These are phyloP conservation scores for Agrocybe praecox DNA, from an alignment of 768 basidiomycete species.

Conservation along the genomic window DNA sequence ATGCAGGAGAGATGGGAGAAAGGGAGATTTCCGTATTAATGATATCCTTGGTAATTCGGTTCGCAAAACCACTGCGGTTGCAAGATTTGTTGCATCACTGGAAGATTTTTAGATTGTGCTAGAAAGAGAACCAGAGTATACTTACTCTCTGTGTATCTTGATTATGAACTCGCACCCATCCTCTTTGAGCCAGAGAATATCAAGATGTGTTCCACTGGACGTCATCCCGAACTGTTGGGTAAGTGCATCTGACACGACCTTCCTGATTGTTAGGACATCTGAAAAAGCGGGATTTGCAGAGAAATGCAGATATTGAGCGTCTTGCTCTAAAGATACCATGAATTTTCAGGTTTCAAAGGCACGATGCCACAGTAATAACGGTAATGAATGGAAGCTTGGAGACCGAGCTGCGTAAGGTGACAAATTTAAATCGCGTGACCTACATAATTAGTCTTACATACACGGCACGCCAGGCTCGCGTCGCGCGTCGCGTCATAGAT, in stretches of 20 bases:
- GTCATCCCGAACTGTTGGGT: constrained; percentile 57
- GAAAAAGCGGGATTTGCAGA: constrained; percentile 36
- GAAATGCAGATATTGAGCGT: constrained; percentile 51
- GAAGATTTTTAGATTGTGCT: neutral
- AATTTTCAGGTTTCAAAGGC: too few species aligned
- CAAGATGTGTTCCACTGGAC: constrained; percentile 52
- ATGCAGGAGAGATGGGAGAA: constrained; percentile 39
- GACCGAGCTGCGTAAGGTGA: too few species aligned
- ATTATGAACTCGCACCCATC: constrained; percentile 42
- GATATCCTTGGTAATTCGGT: constrained; percentile 31
- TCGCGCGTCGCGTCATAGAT: too few species aligned
- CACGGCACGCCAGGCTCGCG: too few species aligned
- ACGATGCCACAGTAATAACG: too few species aligned
- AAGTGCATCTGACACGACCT: constrained; percentile 57
- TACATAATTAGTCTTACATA: too few species aligned
- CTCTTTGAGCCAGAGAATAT: constrained; percentile 56
- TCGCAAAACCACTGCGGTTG: constrained; percentile 18
- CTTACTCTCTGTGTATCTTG: constrained; percentile 41
- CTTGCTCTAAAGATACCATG: constrained; percentile 13
- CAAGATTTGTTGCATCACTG: constrained; percentile 19
- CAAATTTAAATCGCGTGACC: too few species aligned
- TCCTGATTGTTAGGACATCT: constrained; percentile 52
- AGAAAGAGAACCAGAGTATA: too few species aligned
- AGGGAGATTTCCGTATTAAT: constrained; percentile 39
- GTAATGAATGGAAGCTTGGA: too few species aligned